Base-by-base conservation (phyloP, 2,329 filamentous ascomycete genomes). In the Fusarium neocosmosporiellum region DNA sequence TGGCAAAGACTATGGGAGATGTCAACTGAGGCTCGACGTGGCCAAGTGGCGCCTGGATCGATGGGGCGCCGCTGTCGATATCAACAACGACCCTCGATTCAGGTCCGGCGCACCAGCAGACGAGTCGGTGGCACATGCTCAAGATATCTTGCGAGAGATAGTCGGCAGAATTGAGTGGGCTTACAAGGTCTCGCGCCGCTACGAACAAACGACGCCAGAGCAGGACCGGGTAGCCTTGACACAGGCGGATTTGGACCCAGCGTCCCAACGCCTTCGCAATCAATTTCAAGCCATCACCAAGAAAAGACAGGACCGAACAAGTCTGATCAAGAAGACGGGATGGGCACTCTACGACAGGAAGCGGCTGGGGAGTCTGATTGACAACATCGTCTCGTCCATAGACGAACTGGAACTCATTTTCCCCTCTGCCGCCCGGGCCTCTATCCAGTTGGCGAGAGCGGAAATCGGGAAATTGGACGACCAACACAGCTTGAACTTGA, bases 41-140 rank as follows among this genome's bases (percentile, higher is more conserved):
- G 77, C 78, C 7, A 73, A 73, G 43, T 65, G 76, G 3, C 78
- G 80, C 31, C 76, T 84, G 14, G 75, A 73, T 10, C 74, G 81
- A 69, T 84, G 80, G 80, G 82, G 81, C 24, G 63, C 80, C 37
- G 77, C 79, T 8, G 74, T 81, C 27, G 54, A 63, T 5, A 76
- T 84, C 66, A 74, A 80, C 59, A 58, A 78, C 0, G 76, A 81
- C 63, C 64, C 67, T 9, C 72, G 70, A 0, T 81, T 78, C 53
- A 41, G 39, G 7, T 3, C 33, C 4, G 24, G 5, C 3, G 4
- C 37, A 1, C 67, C 75, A 7, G 16, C 43, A 3, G 55, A 67
- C 31, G 10, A 29, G 1, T 39, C 18, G 0, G 10, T 13, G 7
- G 5, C 1, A 0, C 1, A 39, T 0, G 31, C 55, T 0, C 10